These are phyloP conservation scores for Fusarium newnesense DNA, from an alignment of 2,329 filamentous ascomycete genomes.

Conservation along the genomic window DNA sequence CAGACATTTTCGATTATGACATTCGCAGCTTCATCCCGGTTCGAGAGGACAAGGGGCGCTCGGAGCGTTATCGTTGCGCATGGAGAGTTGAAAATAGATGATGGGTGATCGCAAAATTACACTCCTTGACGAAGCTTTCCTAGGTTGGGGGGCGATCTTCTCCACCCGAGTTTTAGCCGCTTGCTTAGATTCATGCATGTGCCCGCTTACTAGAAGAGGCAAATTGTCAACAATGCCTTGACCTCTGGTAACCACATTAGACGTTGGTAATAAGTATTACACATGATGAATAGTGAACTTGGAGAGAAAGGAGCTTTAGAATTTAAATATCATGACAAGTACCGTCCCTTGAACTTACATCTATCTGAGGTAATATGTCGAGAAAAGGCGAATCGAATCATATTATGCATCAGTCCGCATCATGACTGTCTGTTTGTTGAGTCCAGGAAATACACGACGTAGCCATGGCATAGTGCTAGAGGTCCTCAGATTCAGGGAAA, in stretches of 20 bases:
- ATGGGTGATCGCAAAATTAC: constrained; percentile 46
- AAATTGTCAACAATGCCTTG: constrained; percentile 16
- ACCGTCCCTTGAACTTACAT: not conserved
- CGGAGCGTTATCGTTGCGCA: constrained; percentile 50
- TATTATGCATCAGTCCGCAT: not conserved
- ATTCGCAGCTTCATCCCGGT: constrained; percentile 55
- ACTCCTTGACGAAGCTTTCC: constrained; percentile 43
- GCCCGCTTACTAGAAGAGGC: constrained; percentile 15
- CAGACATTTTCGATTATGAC: constrained; percentile 66
- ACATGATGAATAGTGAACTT: not conserved
- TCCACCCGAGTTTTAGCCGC: constrained; percentile 50
- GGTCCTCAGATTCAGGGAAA: not conserved
- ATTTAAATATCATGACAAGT: not conserved
- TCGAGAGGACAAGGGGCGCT: constrained; percentile 52
- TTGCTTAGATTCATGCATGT: constrained; percentile 6
- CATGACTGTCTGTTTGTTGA: not conserved
- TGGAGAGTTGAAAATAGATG: constrained; percentile 46
- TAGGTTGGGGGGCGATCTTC: constrained; percentile 43
- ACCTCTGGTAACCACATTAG: not conserved
- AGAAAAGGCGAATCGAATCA: not conserved
- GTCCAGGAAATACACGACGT: not conserved
- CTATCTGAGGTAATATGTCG: not conserved
- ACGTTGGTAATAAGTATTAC: not conserved
- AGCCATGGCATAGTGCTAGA: not conserved
- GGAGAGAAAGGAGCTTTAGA: not conserved